Conservation (phyloP, 495 filamentous ascomycete genomes). For the Aspergillus nidulans region DNA sequence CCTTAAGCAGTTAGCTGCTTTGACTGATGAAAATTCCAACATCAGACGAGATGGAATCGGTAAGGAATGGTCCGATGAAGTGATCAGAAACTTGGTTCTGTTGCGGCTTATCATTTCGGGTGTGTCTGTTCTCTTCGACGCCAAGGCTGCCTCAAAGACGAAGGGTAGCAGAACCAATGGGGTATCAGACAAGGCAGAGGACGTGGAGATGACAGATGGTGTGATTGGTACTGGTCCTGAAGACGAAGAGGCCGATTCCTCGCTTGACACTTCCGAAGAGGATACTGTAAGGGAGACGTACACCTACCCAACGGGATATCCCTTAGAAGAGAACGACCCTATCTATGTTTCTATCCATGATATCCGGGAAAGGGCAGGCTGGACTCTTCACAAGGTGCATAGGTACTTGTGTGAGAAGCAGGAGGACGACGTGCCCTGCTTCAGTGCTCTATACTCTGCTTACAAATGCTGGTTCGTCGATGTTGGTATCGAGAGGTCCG, state of each 20-base stretch:
- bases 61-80: conserved; percentile 98
- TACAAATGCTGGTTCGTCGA: conserved; percentile 98
- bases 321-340: conserved; percentile 57
- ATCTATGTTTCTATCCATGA: conserved; percentile 73
- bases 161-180: conserved; percentile 21
- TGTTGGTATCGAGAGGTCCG: conserved; percentile 91
- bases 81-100: conserved; percentile 82
- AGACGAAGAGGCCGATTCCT: conserved; percentile 58
- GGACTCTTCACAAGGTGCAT: conserved; percentile 76
- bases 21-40: conserved; percentile 76
- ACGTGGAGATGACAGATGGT: conserved; percentile 42
- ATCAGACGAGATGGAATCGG: conserved; percentile 91
- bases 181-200: conserved; percentile 22
- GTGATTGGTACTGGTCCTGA: conserved; percentile 24
- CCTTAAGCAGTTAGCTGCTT: conserved; percentile 62
- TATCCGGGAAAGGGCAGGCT: conserved; percentile 74
- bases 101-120: conserved; percentile 83
- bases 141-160: conserved; percentile 56
- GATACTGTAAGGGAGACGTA: conserved; percentile 77
- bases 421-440: conserved; percentile 93
- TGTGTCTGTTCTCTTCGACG: conserved; percentile 81
- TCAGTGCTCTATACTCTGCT: conserved; percentile 84
- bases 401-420: conserved; percentile 76
- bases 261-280: conserved; percentile 69
- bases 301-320: conserved; percentile 80